Conservation (phyloP, 2,329 filamentous ascomycete genomes). For the Diaporthe sp. region DNA sequence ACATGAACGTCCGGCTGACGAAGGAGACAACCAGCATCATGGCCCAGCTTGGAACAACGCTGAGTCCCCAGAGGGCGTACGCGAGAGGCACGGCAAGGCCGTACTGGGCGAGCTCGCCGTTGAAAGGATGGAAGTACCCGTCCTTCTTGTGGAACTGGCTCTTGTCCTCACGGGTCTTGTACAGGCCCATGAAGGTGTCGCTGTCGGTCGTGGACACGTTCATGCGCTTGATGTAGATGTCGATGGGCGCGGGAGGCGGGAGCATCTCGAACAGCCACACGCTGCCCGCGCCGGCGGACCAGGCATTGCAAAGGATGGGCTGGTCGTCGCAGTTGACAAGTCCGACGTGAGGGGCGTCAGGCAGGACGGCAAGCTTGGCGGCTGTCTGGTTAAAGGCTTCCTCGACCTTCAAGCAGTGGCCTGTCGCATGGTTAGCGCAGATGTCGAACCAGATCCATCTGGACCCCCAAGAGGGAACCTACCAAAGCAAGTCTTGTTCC, state of each 20-base stretch:
- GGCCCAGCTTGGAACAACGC: slow-evolving; percentile 77
- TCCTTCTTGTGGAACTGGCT: slow-evolving; percentile 58
- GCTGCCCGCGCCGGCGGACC: slow-evolving; percentile 72
- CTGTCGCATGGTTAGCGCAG: slow-evolving; percentile 49
- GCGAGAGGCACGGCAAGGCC: slow-evolving; percentile 72
- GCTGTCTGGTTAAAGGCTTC: slow-evolving; percentile 75
- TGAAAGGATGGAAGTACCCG: slow-evolving; percentile 81
- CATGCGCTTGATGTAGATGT: slow-evolving; percentile 72
- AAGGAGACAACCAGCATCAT: slow-evolving; percentile 83
- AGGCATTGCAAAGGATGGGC: slow-evolving; percentile 79
- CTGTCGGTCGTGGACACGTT: slow-evolving; percentile 77
- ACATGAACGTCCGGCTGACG: slow-evolving; percentile 81
- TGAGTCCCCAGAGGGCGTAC: slow-evolving; percentile 75
- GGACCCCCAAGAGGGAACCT: slow-evolving; percentile 41
- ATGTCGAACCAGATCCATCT: background rate
- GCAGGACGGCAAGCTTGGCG: slow-evolving; percentile 68
- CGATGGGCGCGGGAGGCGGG: slow-evolving; percentile 70
- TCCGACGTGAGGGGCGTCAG: slow-evolving; percentile 74
- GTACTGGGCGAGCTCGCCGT: slow-evolving; percentile 72
- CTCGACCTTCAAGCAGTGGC: slow-evolving; percentile 73
- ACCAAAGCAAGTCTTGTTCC: slow-evolving; percentile 83
- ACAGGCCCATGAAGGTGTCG: slow-evolving; percentile 70
- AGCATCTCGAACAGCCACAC: slow-evolving; percentile 77
- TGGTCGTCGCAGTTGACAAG: slow-evolving; percentile 80
- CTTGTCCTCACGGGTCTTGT: slow-evolving; percentile 61